Percentiles rank a stretch among this genome's conserved stretches.
These are phyloP conservation scores for Ganoderma leucocontextum DNA, from an alignment of 1,284 basidiomycete genomes.

Conservation along the genomic window DNA sequence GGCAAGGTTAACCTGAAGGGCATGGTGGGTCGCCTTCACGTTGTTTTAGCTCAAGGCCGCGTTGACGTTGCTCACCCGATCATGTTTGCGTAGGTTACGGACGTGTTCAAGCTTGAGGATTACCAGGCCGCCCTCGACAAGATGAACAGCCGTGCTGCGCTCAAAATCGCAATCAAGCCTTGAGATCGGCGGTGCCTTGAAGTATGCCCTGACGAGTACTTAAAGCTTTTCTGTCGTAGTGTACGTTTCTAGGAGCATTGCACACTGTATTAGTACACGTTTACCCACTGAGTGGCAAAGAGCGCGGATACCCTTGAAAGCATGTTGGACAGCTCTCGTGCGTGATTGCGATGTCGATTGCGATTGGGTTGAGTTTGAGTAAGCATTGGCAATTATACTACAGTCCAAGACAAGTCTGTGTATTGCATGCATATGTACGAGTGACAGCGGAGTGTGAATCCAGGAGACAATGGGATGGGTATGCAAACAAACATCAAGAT, in stretches of 20 bases:
- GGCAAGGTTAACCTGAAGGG: slow-evolving; percentile 67
- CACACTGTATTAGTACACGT: slow-evolving; percentile 27
- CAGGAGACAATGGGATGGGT: background rate
- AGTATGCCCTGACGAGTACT: background rate
- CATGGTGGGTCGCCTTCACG: slow-evolving; percentile 50
- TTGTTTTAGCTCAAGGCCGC: background rate
- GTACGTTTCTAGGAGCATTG: slow-evolving; percentile 23
- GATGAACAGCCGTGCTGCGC: slow-evolving; percentile 55
- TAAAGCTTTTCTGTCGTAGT: slow-evolving; percentile 9
- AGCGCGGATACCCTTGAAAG: slow-evolving; percentile 24
- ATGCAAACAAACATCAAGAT: slow-evolving; percentile 6
- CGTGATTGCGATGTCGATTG: background rate
- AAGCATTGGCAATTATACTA: background rate
- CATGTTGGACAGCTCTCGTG: background rate
- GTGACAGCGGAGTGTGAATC: slow-evolving; percentile 5
- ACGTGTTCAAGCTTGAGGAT: slow-evolving; percentile 61
- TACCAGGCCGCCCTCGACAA: slow-evolving; percentile 69
- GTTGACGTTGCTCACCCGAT: background rate
- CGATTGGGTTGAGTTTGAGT: slow-evolving; percentile 4
- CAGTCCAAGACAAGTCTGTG: background rate
- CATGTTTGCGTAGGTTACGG: slow-evolving; percentile 49
- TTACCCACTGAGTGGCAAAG: background rate
- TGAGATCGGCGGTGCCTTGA: slow-evolving; percentile 15
- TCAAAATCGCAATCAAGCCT: slow-evolving; percentile 52
- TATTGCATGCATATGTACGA: background rate